Conservation (phyloP, 2,329 filamentous ascomycete genomes). For the Calonectria naviculata region DNA sequence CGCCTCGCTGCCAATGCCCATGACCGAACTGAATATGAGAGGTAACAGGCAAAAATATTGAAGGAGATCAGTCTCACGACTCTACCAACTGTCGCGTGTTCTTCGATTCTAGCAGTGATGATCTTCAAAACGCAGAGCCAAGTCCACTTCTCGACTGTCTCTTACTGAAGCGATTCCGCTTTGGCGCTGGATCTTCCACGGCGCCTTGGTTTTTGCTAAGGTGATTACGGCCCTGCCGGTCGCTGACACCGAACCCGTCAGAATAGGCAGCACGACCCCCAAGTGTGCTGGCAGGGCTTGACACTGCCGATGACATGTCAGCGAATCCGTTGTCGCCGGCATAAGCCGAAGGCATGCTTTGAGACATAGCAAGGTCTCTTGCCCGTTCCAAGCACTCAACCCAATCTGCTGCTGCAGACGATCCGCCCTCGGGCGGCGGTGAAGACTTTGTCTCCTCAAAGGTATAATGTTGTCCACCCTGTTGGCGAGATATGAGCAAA, state of each 20-base stretch:
- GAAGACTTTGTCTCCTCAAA: constrained; percentile 91
- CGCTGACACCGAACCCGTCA: constrained; percentile 60
- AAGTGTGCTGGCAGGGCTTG: constrained; percentile 81
- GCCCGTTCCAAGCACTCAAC: constrained; percentile 89
- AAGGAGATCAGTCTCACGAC: constrained; percentile 26
- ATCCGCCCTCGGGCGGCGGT: constrained; percentile 66
- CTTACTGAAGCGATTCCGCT: constrained; percentile 84
- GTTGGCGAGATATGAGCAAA: not conserved
- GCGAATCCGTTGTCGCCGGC: constrained; percentile 74
- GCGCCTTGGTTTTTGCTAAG: constrained; percentile 69
- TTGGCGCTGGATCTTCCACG: constrained; percentile 62
- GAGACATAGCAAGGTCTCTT: constrained; percentile 83
- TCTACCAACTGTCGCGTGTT: constrained; percentile 15
- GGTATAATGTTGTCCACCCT: constrained; percentile 90
- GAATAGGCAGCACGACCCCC: constrained; percentile 67
- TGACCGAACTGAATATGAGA: constrained; percentile 40
- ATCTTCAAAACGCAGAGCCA: constrained; percentile 80
- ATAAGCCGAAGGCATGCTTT: constrained; percentile 75
- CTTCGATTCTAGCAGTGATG: constrained; percentile 22
- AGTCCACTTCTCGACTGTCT: constrained; percentile 95
- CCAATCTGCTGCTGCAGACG: constrained; percentile 88
- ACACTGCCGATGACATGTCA: constrained; percentile 77
- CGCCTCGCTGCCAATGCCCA: constrained; percentile 49
- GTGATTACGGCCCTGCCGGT: constrained; percentile 66
- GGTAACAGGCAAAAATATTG: constrained; percentile 33